Evolutionary conservation across 2,329 filamentous ascomycete species (phyloP), one percentile per base, ranked within the genome.

Genomic region (Trichocomaceae sp.): DNA sequence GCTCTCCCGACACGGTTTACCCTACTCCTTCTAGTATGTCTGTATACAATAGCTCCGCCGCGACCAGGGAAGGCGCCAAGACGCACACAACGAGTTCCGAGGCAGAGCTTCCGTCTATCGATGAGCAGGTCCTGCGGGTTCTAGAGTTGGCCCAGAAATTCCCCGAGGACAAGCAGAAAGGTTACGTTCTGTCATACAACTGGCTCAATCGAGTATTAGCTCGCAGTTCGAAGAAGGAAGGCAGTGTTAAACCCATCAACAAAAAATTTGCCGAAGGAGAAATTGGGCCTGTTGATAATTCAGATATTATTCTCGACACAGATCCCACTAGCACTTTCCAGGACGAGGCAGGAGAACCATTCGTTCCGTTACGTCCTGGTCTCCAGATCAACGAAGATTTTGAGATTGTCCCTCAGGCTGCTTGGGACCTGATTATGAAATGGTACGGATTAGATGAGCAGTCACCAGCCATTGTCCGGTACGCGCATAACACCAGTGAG

Each of bases 281-380:
- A 4, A 80, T 93, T 54, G 90, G 90, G 1, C 87, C 88, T 0
- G 81, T 97, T 31, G 90, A 96, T 75, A 96, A 96, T 66, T 84
- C 87, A 0, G 87, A 91, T 65, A 84, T 96, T 57, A 83, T 91
- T 50, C 76, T 84, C 57, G 79, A 84, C 59, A 77, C 68, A 26
- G 75, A 77, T 56, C 73, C 72, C 3, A 66, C 67, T 12, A 66
- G 62, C 29, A 61, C 60, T 23, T 71, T 77, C 61, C 70, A 72
- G 56, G 76, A 78, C 56, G 74, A 77, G 61, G 64, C 64, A n/a
- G 75, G 70, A 9, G 68, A 77, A 41, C 64, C 63, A 0, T 95
- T 90, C 63, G 81, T 92, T 31, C 84, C 87, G 2, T 77, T 97
- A 45, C 87, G 84, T 61, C 82, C 82, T 1, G 88, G 85, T 15